Evolutionary conservation across 768 basidiomycete genomes (phyloP), one percentile per base, ranked within the genome.

Genomic region (Leucosporidium yakuticum): DNA sequence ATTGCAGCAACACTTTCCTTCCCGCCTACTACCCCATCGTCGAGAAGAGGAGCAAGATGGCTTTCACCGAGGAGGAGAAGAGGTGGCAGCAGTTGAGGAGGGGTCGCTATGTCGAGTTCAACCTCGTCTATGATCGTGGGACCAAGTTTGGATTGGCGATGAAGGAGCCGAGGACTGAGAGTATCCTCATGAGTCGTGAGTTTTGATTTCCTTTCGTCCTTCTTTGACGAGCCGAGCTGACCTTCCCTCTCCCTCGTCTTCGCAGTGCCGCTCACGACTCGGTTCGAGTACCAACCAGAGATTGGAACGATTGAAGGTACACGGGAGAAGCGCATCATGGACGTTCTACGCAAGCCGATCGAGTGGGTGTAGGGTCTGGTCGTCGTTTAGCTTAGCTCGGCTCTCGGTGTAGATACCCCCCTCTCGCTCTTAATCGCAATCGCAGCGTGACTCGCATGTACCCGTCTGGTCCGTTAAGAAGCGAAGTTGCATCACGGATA

Each of bases 101-200:
- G 31, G 94, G 94, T 1, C 83, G 94, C 69, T 95, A 97, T 76
- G 95, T 95, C 61, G 95, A 99, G 78, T 99, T 93, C 80, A 93
- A 93, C 78, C 78, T 94, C 69, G 86, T 92, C 17, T 86, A 87
- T 71, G 91, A 93, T 75, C 82, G 91, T 55, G 91, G 91, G 1
- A 93, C 91, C 29, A 91, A 89, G 77, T 94, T 91, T 73, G 90
- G 90, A 11, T 48, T 74, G 39, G 73, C 68, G 47, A 74, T 4
- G 91, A 90, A 32, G 89, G 89, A 27, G 88, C 90, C 72, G 15
- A 81, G 91, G 71, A 87, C 93, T 25, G 91, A 94, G 81, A 90
- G 89, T 77, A 90, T 93, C 65, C 78, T 93, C 49, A 92, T 92
- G 90, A 90, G 87, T 78, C 79, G 71, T 69, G 23, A 32, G 71